Base-by-base conservation (phyloP, 1,284 basidiomycete species). In the Moesziomyces sp. region DNA sequence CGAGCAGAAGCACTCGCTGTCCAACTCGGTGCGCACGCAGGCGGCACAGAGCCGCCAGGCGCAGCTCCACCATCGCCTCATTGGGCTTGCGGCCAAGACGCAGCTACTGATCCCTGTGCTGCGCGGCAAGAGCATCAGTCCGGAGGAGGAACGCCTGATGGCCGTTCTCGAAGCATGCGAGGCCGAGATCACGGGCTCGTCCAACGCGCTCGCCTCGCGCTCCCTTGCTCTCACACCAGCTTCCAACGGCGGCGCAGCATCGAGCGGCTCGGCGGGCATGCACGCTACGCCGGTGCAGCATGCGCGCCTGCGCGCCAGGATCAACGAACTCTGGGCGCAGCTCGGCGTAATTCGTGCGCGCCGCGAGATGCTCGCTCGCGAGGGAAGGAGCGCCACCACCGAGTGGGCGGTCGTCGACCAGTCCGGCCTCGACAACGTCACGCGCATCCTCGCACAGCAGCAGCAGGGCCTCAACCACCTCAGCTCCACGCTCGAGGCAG, bases 401-500 rank as follows among this genome's bases (percentile, higher is more conserved):
- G 80, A 79, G 51, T 83, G 82, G 82, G 81, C 82, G 7, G 77
- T 83, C 11, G 82, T 83, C 10, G 82, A 83, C 40, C 73, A 77
- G 40, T 58, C 59, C 13, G 77, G 73, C 8, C 44, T 83, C 43
- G 76, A 82, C 23, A 78, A 81, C 23, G 77, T 81, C 5, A 70
- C 75, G 5, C 51, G 58, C 47, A 83, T 83, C 47, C 54, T 83
- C 23, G 66, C 59, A 0, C 72, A 75, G 44, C 78, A 83, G 51
- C 81, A 83, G 48, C 75, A 79, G 28, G 82, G 82, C 0, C 53
- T 83, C 38, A 68, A 75, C 48, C 82, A 83, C 59, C 70, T 83
- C 24, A 71, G 73, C 46, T 61, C 65, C 14, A 83, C 81, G 23
- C 48, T 83, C 28, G 73, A 74, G 35, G 42, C 54, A 11, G 82